Base-by-base conservation (phyloP, 805 yeast species). In the Ogataea philodendri region DNA sequence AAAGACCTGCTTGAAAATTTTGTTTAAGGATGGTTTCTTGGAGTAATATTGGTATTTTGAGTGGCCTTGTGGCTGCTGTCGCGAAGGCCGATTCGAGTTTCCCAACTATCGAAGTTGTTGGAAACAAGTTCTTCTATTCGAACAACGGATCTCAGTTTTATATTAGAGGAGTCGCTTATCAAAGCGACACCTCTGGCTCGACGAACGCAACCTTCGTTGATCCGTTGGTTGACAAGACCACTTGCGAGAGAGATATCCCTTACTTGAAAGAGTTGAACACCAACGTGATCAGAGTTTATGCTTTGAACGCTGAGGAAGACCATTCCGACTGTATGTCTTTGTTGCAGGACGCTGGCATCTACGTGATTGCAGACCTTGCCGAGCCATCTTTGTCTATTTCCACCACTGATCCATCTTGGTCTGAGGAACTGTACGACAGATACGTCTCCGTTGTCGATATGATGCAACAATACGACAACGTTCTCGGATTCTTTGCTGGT, bases 401-500 rank as follows among this genome's bases (percentile, higher is more conserved):
- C 62, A 77, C 89, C 63, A 56, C 63, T 30, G 51, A 50, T 46
- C 90, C 93, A 46, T 46, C 65, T 30, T 84, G 90, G 90, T 66
- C 66, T 52, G 54, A 76, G 26, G 80, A 71, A 3, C 65, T 82
- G 47, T 80, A 67, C 59, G 63, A 75, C 35, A 76, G 89, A 67
- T 84, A 84, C 67, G 77, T 81, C 35, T 52, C 69, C 5, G 85
- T 83, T 34, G 77, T 84, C 49, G 90, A 84, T 57, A 59, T 63
- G 52, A 77, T 84, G 70, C 74, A 74, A 41, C 69, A 73, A 57
- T 83, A 82, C 62, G 72, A 84, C 53, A 84, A 83, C 60, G 70
- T 81, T 33, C 67, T 84, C 48, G 93, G 93, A 52, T 84, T 83
- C 72, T 83, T 83, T 60, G 90, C 90, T 30, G 90, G 90, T 71